A percentile compares a stretch with the other conserved stretches of the same genome.
Evolutionary conservation across 768 basidiomycete genomes (phyloP).

Genomic region (Russula ochroleuca): DNA sequence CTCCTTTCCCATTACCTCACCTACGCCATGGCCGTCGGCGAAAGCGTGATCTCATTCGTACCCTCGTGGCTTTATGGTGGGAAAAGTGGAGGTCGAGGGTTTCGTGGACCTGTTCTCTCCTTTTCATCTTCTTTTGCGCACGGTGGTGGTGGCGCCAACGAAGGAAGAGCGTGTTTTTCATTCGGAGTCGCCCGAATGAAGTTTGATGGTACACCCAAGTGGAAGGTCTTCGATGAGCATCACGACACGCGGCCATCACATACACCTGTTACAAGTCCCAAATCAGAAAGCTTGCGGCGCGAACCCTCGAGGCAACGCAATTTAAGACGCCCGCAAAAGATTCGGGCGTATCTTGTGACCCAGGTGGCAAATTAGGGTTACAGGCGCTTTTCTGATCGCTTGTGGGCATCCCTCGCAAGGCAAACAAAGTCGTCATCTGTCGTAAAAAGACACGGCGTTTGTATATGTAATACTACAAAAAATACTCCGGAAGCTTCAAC

Average conservation of each 20-base stretch:
- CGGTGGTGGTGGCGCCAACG: constrained; percentile 24
- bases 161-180: constrained; percentile 23
- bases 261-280: constrained; percentile 1
- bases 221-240: constrained; percentile 14
- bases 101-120: constrained; percentile 29
- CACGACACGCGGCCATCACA: constrained; percentile 15
- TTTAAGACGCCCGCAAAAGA: constrained; percentile 8
- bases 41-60: constrained; percentile 61
- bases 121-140: constrained; percentile 35
- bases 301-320: constrained; percentile 5
- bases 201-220: constrained; percentile 18
- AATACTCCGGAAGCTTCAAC: constrained; percentile 74
- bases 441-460: constrained; percentile 21
- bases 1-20: constrained; percentile 38
- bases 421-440: constrained; percentile 21
- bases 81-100: constrained; percentile 45
- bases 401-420: constrained; percentile 20
- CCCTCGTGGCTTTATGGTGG: constrained; percentile 63
- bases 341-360: background rate
- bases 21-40: constrained; percentile 61
- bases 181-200: constrained; percentile 14
- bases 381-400: constrained; percentile 11
- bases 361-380: constrained; percentile 7
- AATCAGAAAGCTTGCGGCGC: background rate
- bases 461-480: constrained; percentile 41